phyloP scores from a whole-genome alignment of 768 basidiomycete species.

The Lentinus brumalis region DNA sequence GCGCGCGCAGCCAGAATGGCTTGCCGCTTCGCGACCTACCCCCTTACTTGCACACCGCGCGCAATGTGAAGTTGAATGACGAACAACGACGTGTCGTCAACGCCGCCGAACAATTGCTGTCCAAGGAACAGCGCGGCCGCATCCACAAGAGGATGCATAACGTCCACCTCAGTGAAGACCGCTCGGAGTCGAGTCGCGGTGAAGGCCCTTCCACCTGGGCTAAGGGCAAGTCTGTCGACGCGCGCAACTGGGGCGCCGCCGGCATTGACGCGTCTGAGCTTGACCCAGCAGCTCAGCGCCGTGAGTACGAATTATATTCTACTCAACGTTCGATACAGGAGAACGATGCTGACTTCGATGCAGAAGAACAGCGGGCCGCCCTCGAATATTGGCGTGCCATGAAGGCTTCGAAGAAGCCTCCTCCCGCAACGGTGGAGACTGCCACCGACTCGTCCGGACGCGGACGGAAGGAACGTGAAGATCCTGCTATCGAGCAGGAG shows the following conservation, averaged over 20 bases:
- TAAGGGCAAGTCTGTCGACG: slow-evolving; percentile 23
- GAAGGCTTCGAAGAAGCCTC: no score
- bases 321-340: no score
- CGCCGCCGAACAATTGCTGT: neutral
- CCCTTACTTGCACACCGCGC: neutral
- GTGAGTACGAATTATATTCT: slow-evolving; percentile 1
- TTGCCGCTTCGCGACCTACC: neutral
- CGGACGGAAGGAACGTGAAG: no score
- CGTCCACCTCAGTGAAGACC: neutral
- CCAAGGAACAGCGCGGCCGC: neutral
- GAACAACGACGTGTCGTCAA: neutral
- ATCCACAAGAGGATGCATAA: neutral
- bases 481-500: no score
- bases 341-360: neutral
- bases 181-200: slow-evolving; percentile 9
- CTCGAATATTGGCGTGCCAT: no score
- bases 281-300: slow-evolving; percentile 18
- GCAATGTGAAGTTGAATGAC: neutral
- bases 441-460: no score
- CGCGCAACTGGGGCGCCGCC: slow-evolving; percentile 23
- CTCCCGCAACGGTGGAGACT: no score
- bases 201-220: slow-evolving; percentile 16
- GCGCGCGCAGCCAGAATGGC: neutral
- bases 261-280: slow-evolving; percentile 16
- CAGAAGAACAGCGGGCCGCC: neutral